Conservation (phyloP, 2,329 filamentous ascomycete genomes). For the Sordariomycetes sp. region DNA sequence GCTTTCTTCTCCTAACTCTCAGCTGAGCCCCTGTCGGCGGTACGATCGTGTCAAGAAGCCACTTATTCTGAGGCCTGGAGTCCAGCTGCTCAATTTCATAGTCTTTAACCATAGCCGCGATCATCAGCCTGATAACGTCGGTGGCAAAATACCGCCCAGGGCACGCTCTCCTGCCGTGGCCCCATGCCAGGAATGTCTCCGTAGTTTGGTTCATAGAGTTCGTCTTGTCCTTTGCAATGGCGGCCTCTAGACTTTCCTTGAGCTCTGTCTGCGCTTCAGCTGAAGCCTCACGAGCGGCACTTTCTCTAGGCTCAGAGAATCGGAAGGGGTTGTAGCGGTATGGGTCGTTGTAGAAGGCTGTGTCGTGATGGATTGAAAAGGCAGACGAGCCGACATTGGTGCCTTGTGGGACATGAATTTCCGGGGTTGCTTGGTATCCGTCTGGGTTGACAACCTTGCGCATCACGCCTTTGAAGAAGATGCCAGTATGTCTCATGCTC, state of each 20-base stretch:
- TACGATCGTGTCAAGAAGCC: slow-evolving; percentile 7
- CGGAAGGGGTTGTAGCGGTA: slow-evolving; percentile 30
- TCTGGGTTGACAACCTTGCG: slow-evolving; percentile 14
- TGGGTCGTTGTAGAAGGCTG: slow-evolving; percentile 20
- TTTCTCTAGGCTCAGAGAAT: slow-evolving; percentile 19
- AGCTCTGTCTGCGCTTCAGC: background rate
- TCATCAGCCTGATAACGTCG: slow-evolving; percentile 25
- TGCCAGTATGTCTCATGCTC: slow-evolving; percentile 18
- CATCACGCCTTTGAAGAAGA: slow-evolving; percentile 13
- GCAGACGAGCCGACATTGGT: slow-evolving; percentile 20
- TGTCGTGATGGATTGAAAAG: slow-evolving; percentile 18
- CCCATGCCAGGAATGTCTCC: slow-evolving; percentile 22
- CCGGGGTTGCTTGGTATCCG: slow-evolving; percentile 17
- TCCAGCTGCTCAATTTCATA: slow-evolving; percentile 16
- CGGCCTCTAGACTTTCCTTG: background rate
- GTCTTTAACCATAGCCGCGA: slow-evolving; percentile 19
- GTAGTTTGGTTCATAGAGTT: slow-evolving; percentile 11
- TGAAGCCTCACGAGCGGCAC: background rate
- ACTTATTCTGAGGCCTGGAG: slow-evolving; percentile 6
- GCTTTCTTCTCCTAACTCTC: background rate
- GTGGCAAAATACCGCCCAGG: slow-evolving; percentile 27
- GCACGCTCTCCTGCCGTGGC: slow-evolving; percentile 26
- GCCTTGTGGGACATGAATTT: slow-evolving; percentile 22
- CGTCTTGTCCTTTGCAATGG: background rate
- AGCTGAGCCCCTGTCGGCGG: background rate